A percentile compares a stretch with the other conserved stretches of the same genome.
Conservation (phyloP, 2,329 filamentous ascomycete species). For the Orbilia blumenaviensis region DNA sequence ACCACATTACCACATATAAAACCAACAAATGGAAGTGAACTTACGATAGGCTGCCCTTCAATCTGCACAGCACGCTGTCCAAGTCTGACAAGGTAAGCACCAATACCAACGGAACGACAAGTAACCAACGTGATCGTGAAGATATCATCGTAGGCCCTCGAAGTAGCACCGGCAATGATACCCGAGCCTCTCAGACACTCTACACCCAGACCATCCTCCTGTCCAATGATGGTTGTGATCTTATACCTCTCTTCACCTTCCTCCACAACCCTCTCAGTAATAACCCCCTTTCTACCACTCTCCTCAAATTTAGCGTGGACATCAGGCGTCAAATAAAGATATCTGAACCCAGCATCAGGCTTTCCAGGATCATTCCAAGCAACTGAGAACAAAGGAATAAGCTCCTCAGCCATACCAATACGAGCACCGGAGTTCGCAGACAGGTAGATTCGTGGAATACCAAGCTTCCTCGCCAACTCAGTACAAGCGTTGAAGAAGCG, state of each 20-base stretch:
- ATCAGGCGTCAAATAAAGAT: slow-evolving; percentile 89
- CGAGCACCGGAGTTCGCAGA: slow-evolving; percentile 99
- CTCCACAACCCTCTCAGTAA: slow-evolving; percentile 86
- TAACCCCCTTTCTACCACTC: slow-evolving; percentile 76
- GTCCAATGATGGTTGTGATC: slow-evolving; percentile 91
- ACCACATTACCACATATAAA: slow-evolving; percentile 17
- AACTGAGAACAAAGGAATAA: slow-evolving; percentile 96
- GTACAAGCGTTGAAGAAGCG: slow-evolving; percentile 99
- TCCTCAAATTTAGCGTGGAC: slow-evolving; percentile 87
- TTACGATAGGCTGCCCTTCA: slow-evolving; percentile 88
- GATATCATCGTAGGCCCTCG: slow-evolving; percentile 96
- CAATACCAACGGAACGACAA: slow-evolving; percentile 98
- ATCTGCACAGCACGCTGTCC: slow-evolving; percentile 99
- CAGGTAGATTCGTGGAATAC: slow-evolving; percentile 95
- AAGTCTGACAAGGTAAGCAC: slow-evolving; percentile 97
- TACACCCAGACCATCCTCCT: slow-evolving; percentile 94
- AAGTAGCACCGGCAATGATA: slow-evolving; percentile 97
- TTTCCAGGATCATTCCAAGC: slow-evolving; percentile 88
- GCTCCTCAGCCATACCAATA: slow-evolving; percentile 93
- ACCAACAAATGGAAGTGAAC: slow-evolving; percentile 14
- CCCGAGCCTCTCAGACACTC: slow-evolving; percentile 96
- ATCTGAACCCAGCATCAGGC: slow-evolving; percentile 92
- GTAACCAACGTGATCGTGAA: slow-evolving; percentile 98
- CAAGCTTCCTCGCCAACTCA: slow-evolving; percentile 89
- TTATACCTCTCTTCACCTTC: slow-evolving; percentile 90